Percentiles rank a stretch among this genome's conserved stretches.
phyloP scores from a whole-genome alignment of 352 stramenopile species.

The Globisporangium takayamanum region DNA sequence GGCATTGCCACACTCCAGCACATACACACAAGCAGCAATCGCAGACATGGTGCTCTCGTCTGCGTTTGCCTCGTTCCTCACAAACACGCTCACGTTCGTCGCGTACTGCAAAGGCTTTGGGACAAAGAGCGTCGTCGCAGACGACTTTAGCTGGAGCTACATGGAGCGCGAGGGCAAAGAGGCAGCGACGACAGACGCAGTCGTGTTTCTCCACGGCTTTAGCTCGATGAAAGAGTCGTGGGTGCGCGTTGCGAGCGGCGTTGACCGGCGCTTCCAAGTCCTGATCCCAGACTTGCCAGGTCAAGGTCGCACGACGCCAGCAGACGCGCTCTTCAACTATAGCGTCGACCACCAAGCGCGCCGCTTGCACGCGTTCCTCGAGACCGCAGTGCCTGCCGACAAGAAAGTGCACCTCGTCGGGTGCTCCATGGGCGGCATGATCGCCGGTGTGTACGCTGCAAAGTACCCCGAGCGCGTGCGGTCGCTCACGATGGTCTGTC shows the following conservation, averaged over 20 bases:
- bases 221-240: conserved; percentile 66
- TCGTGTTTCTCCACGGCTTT: conserved; percentile 73
- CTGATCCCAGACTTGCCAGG: conserved; percentile 67
- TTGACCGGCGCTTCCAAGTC: conserved; percentile 49
- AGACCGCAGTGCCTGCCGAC: conserved; percentile 33
- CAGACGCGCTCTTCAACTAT: conserved; percentile 39
- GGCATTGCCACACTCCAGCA: neutral
- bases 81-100: conserved; percentile 38
- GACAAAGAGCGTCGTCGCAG: conserved; percentile 31
- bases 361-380: conserved; percentile 51
- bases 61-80: conserved; percentile 21
- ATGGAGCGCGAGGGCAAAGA: conserved; percentile 45
- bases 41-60: conserved; percentile 20
- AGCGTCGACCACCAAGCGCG: conserved; percentile 43
- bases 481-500: conserved; percentile 72
- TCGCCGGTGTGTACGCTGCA: conserved; percentile 61
- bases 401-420: conserved; percentile 68
- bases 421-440: conserved; percentile 75
- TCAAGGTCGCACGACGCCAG: conserved; percentile 51
- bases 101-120: conserved; percentile 50
- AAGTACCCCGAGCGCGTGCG: conserved; percentile 45
- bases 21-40: conserved; percentile 1
- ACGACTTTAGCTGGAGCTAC: conserved; percentile 70
- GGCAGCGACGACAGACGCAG: conserved; percentile 32
- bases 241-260: conserved; percentile 37